These are phyloP conservation scores for Eucalyptus microcorys DNA, from an alignment of 345 rosid genomes.

Conservation along the genomic window DNA sequence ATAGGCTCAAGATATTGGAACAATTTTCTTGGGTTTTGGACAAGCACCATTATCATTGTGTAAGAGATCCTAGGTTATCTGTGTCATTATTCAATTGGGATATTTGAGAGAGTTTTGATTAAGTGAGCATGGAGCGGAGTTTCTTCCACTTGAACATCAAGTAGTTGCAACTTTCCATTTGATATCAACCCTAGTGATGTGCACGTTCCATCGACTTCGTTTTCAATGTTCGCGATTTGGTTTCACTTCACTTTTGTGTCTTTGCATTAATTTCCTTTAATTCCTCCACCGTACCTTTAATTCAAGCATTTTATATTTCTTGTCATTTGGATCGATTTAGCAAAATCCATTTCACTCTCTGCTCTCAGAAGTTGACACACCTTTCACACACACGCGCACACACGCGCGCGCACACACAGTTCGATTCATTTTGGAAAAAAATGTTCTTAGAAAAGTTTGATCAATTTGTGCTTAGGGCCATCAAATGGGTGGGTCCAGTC, in stretches of 20 bases:
- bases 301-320: neutral
- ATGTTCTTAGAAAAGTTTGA: too few relatives aligned
- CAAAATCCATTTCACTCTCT: neutral
- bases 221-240: neutral
- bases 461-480: too few relatives aligned
- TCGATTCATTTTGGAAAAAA: too few relatives aligned
- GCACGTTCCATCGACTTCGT: neutral
- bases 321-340: neutral
- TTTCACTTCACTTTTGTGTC: neutral
- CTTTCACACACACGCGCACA: too few relatives aligned
- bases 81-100: neutral
- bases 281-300: neutral
- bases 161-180: neutral
- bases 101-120: neutral
- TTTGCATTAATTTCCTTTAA: neutral
- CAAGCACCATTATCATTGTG: neutral
- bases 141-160: neutral
- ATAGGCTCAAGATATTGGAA: neutral
- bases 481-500: too few relatives aligned
- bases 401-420: too few relatives aligned
- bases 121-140: neutral
- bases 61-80: neutral
- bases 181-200: neutral
- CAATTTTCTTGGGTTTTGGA: neutral
- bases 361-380: neutral